Base-by-base conservation (phyloP, 805 yeast genomes). In the Zygosaccharomyces kombuchaensis region DNA sequence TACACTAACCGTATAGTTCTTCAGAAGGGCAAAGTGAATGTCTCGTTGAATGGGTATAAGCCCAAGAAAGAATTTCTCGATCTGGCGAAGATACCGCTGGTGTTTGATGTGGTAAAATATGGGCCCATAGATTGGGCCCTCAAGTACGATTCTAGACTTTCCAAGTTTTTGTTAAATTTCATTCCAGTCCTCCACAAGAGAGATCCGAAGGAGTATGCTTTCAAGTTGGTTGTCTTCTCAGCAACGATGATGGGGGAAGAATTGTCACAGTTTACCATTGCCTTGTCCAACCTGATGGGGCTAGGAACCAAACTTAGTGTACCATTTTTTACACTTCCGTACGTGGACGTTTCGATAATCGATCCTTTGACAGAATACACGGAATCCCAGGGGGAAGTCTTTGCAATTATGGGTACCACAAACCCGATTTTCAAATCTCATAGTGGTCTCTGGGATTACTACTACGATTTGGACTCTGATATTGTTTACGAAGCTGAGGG, bases 391-490 rank as follows among this genome's bases (percentile, higher is more conserved):
- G 48, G 52, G 9, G 36, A 54, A 1, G 47, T 45, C 10, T 58
- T 60, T 21, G 78, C 69, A 53, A 65, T 84, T 39, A 74, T 84
- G 2, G 91, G 91, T 3, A 82, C 88, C 2, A 78, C 83, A 34
- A 84, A 84, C 57, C 76, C 83, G 12, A 74, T 81, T 34, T 77
- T 84, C 57, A 79, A 78, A 55, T 71, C 75, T 26, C 74, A 74
- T 46, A 70, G 68, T 26, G 70, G 70, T 36, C 57, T 76, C 16
- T 83, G 85, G 84, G 86, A 84, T 59, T 60, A 80, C 26, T 72
- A 78, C 48, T 76, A 80, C 46, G 82, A 84, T 59, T 55, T 84
- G 50, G 89, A 82, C 55, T 41, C 71, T 0, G 75, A 75, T 37
- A 73, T 69, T 44, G 55, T 80, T 4, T 51, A 44, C 7, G 56